Conservation (phyloP, 1,139 yeast species). For the Lodderomyces beijingensis region DNA sequence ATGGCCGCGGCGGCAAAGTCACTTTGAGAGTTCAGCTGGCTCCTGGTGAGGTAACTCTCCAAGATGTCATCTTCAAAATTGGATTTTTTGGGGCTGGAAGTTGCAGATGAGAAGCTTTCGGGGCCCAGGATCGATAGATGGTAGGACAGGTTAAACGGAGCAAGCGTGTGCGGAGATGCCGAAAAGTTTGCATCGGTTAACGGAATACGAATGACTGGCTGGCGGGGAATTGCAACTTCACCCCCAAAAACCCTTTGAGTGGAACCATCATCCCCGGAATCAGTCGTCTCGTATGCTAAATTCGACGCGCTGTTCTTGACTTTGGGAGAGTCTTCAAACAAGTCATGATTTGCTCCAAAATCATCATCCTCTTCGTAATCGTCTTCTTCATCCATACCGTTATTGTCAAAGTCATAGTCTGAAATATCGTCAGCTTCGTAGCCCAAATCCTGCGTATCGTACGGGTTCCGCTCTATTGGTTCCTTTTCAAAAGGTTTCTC, state of each 20-base stretch:
- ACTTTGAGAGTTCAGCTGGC: too few relatives aligned
- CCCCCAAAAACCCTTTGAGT: too few relatives aligned
- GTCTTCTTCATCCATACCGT: constrained; percentile 42
- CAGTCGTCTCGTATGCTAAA: too few relatives aligned
- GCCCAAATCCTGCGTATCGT: constrained; percentile 29
- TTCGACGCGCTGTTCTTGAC: too few relatives aligned
- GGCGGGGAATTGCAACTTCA: too few relatives aligned
- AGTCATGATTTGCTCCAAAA: constrained; percentile 18
- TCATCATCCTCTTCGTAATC: constrained; percentile 52
- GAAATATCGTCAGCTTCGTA: constrained; percentile 33
- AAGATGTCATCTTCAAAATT: constrained; percentile 23
- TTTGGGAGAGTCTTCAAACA: constrained; percentile 5
- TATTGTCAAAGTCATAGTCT: constrained; percentile 49
- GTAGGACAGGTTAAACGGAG: constrained; percentile 23
- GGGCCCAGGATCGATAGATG: constrained; percentile 32
- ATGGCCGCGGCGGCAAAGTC: too few relatives aligned
- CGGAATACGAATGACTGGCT: too few relatives aligned
- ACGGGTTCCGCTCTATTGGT: constrained; percentile 14
- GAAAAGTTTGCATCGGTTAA: too few relatives aligned
- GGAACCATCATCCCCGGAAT: too few relatives aligned
- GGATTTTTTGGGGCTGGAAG: constrained; percentile 12
- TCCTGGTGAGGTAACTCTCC: constrained; percentile 36
- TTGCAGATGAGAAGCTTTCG: not conserved
- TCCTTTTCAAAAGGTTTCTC: constrained; percentile 3
- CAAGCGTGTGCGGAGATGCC: not conserved